These are phyloP conservation scores for Colletotrichum sp. DNA, from an alignment of 2,329 filamentous ascomycete genomes.

Conservation along the genomic window DNA sequence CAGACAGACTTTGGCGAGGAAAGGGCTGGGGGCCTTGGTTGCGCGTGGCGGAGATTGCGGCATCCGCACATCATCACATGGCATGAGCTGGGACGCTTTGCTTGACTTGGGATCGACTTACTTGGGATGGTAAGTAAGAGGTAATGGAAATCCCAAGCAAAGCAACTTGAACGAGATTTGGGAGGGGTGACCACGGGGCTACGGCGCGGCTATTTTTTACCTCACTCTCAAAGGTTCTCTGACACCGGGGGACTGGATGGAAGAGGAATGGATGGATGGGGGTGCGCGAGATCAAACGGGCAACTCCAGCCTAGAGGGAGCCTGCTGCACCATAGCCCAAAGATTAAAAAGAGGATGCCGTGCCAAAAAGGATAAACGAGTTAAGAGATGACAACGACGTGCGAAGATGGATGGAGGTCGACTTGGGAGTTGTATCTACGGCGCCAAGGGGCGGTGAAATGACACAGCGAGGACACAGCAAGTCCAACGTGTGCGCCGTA, in stretches of 20 bases:
- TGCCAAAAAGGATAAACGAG: background rate
- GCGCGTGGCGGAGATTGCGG: conserved; percentile 9
- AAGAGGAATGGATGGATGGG: background rate
- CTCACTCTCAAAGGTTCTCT: background rate
- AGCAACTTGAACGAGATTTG: background rate
- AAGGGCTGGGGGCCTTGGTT: background rate
- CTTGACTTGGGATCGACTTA: background rate
- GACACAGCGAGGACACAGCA: conserved; percentile 7
- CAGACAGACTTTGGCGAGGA: background rate
- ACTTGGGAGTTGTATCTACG: conserved; percentile 1
- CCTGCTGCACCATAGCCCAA: background rate
- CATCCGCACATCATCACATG: conserved; percentile 18
- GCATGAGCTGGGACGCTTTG: conserved; percentile 14
- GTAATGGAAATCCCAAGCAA: background rate
- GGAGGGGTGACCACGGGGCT: background rate
- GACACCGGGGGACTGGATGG: background rate
- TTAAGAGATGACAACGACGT: conserved; percentile 9
- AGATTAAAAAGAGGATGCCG: background rate
- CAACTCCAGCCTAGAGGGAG: background rate
- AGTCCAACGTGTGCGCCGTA: conserved; percentile 13
- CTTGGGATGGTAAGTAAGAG: conserved; percentile 2
- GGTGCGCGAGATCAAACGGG: background rate
- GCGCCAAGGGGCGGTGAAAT: conserved; percentile 6
- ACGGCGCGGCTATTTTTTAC: background rate
- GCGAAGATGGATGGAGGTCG: conserved; percentile 17